These are phyloP conservation scores for Xylariaceae sp. DNA, from an alignment of 2,329 filamentous ascomycete genomes.

Conservation along the genomic window DNA sequence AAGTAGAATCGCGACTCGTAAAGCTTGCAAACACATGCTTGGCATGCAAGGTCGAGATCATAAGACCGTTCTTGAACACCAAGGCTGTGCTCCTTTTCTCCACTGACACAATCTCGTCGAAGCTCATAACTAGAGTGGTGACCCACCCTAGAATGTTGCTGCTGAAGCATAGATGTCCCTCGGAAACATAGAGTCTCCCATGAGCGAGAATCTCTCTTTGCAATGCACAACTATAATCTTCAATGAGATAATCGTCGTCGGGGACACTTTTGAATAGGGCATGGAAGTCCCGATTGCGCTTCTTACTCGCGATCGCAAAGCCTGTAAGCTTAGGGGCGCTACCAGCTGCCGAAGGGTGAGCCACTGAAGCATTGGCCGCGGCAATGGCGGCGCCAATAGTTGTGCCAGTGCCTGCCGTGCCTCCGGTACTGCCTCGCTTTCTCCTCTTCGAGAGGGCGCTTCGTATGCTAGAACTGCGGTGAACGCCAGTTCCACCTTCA, in stretches of 20 bases:
- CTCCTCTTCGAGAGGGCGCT: constrained; percentile 67
- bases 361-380: constrained; percentile 72
- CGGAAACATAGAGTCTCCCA: constrained; percentile 92
- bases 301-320: constrained; percentile 95
- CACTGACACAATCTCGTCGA: constrained; percentile 95
- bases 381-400: constrained; percentile 76
- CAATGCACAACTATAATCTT: constrained; percentile 96
- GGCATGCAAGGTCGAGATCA: constrained; percentile 93
- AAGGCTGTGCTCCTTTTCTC: constrained; percentile 97
- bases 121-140: constrained; percentile 95
- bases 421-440: constrained; percentile 82
- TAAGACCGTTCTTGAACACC: constrained; percentile 95
- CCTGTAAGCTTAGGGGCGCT: constrained; percentile 82
- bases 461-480: constrained; percentile 70
- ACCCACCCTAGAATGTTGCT: constrained; percentile 99
- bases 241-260: constrained; percentile 96
- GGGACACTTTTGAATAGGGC: constrained; percentile 93
- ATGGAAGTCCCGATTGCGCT: constrained; percentile 95
- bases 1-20: constrained; percentile 91
- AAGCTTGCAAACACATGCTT: constrained; percentile 97
- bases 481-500: constrained; percentile 62
- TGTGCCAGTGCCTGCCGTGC: constrained; percentile 62
- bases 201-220: constrained; percentile 96
- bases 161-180: constrained; percentile 97
- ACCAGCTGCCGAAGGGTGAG: constrained; percentile 62